These are phyloP conservation scores for Verticillium nubilum DNA, from an alignment of 2,329 filamentous ascomycete species.

Conservation along the genomic window DNA sequence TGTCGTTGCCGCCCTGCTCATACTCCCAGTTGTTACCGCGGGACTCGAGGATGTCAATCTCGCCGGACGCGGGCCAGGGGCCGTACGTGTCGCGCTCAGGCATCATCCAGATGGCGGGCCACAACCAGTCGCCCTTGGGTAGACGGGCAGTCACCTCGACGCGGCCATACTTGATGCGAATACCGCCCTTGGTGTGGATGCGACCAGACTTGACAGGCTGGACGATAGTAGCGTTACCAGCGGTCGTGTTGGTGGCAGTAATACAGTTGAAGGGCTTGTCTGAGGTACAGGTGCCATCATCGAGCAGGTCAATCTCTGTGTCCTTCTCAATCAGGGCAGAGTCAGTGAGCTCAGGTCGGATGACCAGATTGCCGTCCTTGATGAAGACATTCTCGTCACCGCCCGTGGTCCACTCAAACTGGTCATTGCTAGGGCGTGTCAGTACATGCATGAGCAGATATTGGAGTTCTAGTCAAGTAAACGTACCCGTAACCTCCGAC, in stretches of 20 bases:
- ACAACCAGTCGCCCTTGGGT: constrained; percentile 77
- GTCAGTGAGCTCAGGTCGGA: constrained; percentile 76
- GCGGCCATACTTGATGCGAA: constrained; percentile 72
- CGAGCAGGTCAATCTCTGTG: constrained; percentile 61
- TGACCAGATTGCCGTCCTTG: constrained; percentile 61
- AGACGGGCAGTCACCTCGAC: constrained; percentile 75
- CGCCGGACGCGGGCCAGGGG: constrained; percentile 63
- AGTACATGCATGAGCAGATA: neutral
- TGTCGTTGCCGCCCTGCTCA: constrained; percentile 71
- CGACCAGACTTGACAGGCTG: constrained; percentile 74
- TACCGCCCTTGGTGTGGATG: constrained; percentile 67
- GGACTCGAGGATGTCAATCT: constrained; percentile 74
- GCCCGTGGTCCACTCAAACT: constrained; percentile 73
- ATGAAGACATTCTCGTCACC: constrained; percentile 71
- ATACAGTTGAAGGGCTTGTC: constrained; percentile 53
- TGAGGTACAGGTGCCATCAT: constrained; percentile 64
- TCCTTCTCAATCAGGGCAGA: constrained; percentile 58
- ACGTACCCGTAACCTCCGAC: constrained; percentile 71
- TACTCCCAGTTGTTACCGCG: constrained; percentile 81
- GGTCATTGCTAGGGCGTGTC: constrained; percentile 56
- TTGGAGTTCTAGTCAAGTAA: neutral
- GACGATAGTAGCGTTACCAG: constrained; percentile 65
- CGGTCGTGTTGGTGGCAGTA: constrained; percentile 65
- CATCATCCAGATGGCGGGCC: constrained; percentile 91
- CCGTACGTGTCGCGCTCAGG: constrained; percentile 69